These are phyloP conservation scores for Ashbya aceris DNA, from an alignment of 1,139 yeast genomes.

Conservation along the genomic window DNA sequence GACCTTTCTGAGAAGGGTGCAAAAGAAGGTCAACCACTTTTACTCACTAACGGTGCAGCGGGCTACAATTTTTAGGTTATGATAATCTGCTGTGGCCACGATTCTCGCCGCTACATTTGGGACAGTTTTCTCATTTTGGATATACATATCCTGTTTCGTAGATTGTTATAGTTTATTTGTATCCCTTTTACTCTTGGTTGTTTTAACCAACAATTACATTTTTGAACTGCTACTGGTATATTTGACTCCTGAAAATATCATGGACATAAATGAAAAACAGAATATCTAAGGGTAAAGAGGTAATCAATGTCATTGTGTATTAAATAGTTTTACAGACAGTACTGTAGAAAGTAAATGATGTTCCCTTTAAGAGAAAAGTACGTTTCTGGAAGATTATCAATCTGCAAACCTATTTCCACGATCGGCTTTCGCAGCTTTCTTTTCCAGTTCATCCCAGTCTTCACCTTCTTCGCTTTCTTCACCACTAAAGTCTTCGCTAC, in stretches of 20 bases:
- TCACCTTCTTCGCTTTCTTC: conserved; percentile 52
- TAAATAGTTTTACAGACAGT: neutral
- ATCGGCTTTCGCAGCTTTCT: conserved; percentile 46
- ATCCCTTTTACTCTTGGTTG: too few relatives aligned
- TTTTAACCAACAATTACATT: too few relatives aligned
- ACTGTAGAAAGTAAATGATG: neutral
- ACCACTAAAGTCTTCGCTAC: conserved; percentile 43
- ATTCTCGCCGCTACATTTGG: too few relatives aligned
- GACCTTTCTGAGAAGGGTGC: conserved; percentile 50
- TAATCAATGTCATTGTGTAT: neutral
- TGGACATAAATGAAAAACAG: too few relatives aligned
- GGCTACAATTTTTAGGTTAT: conserved; percentile 5
- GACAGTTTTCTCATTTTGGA: too few relatives aligned
- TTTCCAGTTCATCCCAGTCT: conserved; percentile 69
- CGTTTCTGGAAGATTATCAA: conserved; percentile 7
- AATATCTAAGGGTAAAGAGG: too few relatives aligned
- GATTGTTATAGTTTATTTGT: too few relatives aligned
- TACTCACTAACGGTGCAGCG: conserved; percentile 51
- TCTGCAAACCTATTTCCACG: conserved; percentile 28
- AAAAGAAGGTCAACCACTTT: conserved; percentile 48
- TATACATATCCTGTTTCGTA: too few relatives aligned
- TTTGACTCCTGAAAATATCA: too few relatives aligned
- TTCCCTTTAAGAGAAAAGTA: neutral
- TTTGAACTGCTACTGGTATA: too few relatives aligned
- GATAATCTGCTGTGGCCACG: too few relatives aligned